These are phyloP conservation scores for Trichoderma gamsii DNA, from an alignment of 495 filamentous ascomycete genomes.

Conservation along the genomic window DNA sequence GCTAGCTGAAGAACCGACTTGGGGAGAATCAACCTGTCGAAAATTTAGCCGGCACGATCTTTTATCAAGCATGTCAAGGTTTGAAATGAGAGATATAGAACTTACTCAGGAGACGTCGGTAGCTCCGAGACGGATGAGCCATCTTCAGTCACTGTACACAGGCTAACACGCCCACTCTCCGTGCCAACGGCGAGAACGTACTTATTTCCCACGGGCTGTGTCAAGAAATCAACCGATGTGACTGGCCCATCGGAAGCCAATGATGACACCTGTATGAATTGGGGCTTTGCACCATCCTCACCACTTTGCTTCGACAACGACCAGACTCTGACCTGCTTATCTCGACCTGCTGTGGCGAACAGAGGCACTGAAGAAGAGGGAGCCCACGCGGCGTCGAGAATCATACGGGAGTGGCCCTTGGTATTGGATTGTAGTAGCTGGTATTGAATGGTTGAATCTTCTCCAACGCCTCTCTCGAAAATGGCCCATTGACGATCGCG, in stretches of 20 bases:
- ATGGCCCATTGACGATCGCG: conserved; percentile 87
- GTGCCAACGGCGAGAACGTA: conserved; percentile 63
- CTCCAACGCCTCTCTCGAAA: conserved; percentile 47
- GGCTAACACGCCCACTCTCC: conserved; percentile 48
- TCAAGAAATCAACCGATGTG: conserved; percentile 69
- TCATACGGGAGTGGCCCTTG: conserved; percentile 87
- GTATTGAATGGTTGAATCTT: conserved; percentile 39
- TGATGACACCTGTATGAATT: conserved; percentile 23
- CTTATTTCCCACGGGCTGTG: conserved; percentile 27
- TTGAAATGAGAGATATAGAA: neutral
- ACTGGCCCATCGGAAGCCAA: conserved; percentile 45
- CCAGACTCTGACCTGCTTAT: conserved; percentile 84
- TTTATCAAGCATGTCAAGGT: neutral
- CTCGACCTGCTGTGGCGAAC: conserved; percentile 84
- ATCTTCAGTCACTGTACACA: conserved; percentile 35
- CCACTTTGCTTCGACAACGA: conserved; percentile 27
- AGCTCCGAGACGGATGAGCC: conserved; percentile 38
- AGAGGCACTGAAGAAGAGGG: conserved; percentile 38
- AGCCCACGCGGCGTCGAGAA: conserved; percentile 78
- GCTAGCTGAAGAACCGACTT: conserved; percentile 67
- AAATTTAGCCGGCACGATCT: neutral
- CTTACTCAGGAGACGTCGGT: conserved; percentile 40
- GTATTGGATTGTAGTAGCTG: conserved; percentile 55
- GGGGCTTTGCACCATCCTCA: conserved; percentile 22
- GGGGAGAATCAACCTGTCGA: conserved; percentile 50